These are phyloP conservation scores for Ottelia alismoides DNA, from an alignment of 106 monocot genomes.

Conservation along the genomic window DNA sequence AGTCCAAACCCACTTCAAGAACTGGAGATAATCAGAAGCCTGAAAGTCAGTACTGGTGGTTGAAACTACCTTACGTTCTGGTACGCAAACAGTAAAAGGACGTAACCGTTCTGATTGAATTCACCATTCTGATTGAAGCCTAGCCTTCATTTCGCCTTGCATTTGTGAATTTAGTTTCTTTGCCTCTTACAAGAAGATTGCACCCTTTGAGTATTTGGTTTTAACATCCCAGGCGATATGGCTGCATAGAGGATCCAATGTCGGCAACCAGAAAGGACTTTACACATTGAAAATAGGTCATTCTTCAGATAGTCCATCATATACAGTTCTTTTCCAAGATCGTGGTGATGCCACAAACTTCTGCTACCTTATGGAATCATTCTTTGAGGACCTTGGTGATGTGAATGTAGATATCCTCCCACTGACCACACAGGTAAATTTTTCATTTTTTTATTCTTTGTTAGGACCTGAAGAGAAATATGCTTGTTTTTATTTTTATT, in stretches of 20 bases:
- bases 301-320: conserved; percentile 16
- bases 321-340: conserved; percentile 60
- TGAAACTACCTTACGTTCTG: conserved; percentile 40
- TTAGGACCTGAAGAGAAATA: too few species aligned
- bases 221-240: conserved; percentile 38
- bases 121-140: background rate
- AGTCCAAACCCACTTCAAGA: too few species aligned
- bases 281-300: conserved; percentile 41
- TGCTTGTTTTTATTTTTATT: too few species aligned
- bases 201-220: background rate
- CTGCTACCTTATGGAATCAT: conserved; percentile 60
- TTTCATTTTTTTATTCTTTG: too few species aligned
- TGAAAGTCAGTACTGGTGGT: conserved; percentile 72
- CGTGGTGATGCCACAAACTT: conserved; percentile 65
- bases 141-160: too few species aligned
- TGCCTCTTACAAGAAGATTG: background rate
- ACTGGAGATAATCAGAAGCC: too few species aligned
- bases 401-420: conserved; percentile 59
- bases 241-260: conserved; percentile 27
- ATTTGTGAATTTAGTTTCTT: background rate
- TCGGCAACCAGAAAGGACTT: conserved; percentile 30
- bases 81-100: too few species aligned
- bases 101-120: too few species aligned
- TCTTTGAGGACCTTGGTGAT: conserved; percentile 55
- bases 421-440: conserved; percentile 47